Conservation (phyloP, 352 stramenopile species). For the Thalassiosira hispida region DNA sequence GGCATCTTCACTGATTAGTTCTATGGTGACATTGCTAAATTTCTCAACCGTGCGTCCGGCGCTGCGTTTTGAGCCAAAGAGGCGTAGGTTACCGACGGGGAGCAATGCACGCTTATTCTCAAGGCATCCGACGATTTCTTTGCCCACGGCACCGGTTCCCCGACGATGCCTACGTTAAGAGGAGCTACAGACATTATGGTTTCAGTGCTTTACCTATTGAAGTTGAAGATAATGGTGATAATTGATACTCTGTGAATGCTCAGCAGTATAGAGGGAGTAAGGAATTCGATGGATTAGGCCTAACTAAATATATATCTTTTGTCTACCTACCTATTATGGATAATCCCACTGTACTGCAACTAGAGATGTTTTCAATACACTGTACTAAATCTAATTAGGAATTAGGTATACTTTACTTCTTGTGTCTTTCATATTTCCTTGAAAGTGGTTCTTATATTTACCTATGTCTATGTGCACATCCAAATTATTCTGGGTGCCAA, state of each 20-base stretch:
- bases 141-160: constrained; percentile 93
- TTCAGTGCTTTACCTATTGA: too few species aligned
- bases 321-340: too few species aligned
- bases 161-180: constrained; percentile 79
- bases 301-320: not conserved
- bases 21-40: constrained; percentile 93
- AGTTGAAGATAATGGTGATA: too few species aligned
- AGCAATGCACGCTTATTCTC: constrained; percentile 88
- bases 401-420: not conserved
- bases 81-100: constrained; percentile 90
- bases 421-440: not conserved
- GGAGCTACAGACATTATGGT: constrained; percentile 29
- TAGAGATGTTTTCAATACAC: too few species aligned
- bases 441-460: not conserved
- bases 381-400: not conserved
- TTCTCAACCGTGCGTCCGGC: constrained; percentile 91
- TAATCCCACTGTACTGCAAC: too few species aligned
- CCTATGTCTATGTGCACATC: not conserved
- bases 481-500: too few species aligned
- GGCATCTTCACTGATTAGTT: constrained; percentile 93
- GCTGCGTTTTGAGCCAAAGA: constrained; percentile 94
- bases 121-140: constrained; percentile 95
- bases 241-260: too few species aligned
- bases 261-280: too few species aligned
- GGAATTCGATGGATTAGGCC: too few species aligned